Evolutionary conservation across 768 basidiomycete genomes (phyloP), one percentile per base, ranked within the genome.

Genomic region (Leccinellum albellum): DNA sequence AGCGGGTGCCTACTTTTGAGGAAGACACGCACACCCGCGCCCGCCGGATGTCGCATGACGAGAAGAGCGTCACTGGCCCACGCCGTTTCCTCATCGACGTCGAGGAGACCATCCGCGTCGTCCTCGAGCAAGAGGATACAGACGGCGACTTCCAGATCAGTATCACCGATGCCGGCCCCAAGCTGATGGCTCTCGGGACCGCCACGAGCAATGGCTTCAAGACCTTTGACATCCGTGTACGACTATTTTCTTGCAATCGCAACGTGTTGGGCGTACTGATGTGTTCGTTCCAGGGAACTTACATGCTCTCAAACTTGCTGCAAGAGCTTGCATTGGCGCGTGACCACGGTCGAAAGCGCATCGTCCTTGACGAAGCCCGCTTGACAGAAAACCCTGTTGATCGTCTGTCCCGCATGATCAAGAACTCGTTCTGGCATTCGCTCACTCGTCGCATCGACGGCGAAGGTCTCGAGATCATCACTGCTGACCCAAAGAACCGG

Each of bases 191-290:
- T 0, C 81, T 99, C 54, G 96, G 96, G 17, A 99, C 96, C 1
- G 96, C 94, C 9, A 94, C 94, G 4, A 94, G 91, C 73, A 99
- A 99, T 73, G 96, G 95, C 17, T 95, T 92, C 85, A 98, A 98
- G 78, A 88, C 88, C 3, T 97, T 97, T 71, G 96, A 99, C 74
- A 93, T 98, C 60, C 82, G 96, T 46, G 91, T 93, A 71, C 61
- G 82, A 71, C 37, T 2, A 9, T 56, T 33, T 40, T 50, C 40
- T 47, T 23, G n/a, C 42, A 14, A 24, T 56, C 28, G 20, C 45
- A 21, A 15, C 58, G 17, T 33, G 21, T 54, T 45, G 17, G 57
- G 55, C 33, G 32, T 60, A 50, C 56, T 62, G 52, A 60, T 26
- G 51, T 24, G 45, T 51, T 24, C 60, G 14, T 58, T 65, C 15